Evolutionary conservation across 2,329 filamentous ascomycete genomes (phyloP).

Genomic region (Microcyclospora tardicrescens): DNA sequence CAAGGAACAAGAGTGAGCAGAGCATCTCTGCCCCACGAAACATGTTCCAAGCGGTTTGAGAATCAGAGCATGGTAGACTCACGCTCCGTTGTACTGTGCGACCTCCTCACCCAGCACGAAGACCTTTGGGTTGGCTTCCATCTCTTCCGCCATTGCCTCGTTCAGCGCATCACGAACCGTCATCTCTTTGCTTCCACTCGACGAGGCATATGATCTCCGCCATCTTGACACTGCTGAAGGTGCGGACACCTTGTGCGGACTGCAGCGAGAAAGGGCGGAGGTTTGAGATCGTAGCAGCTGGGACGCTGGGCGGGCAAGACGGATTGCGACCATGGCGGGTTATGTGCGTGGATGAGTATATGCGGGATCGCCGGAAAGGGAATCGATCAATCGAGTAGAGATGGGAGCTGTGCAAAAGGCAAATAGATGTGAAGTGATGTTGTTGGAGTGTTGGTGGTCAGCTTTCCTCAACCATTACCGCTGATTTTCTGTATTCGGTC

Average conservation of each 20-base stretch:
- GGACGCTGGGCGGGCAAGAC: slow-evolving; percentile 51
- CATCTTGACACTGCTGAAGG: slow-evolving; percentile 33
- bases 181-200: slow-evolving; percentile 67
- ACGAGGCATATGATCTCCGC: slow-evolving; percentile 43
- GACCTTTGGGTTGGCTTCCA: slow-evolving; percentile 87
- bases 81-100: slow-evolving; percentile 97
- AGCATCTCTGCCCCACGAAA: too few species aligned
- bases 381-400: too few species aligned
- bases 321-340: slow-evolving; percentile 41
- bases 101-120: slow-evolving; percentile 97
- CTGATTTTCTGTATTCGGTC: too few species aligned
- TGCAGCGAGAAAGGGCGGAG: slow-evolving; percentile 37
- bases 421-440: too few species aligned
- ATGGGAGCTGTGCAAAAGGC: too few species aligned
- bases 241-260: slow-evolving; percentile 37
- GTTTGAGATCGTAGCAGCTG: slow-evolving; percentile 47
- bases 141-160: slow-evolving; percentile 93
- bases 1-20: too few species aligned
- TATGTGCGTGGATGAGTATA: slow-evolving; percentile 1
- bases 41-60: too few species aligned
- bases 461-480: too few species aligned
- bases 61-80: slow-evolving; percentile 23
- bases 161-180: slow-evolving; percentile 96
- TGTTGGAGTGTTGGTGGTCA: too few species aligned
- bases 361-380: not conserved